These are phyloP conservation scores for Grifola frondosa DNA, from an alignment of 1,284 basidiomycete species.

Conservation along the genomic window DNA sequence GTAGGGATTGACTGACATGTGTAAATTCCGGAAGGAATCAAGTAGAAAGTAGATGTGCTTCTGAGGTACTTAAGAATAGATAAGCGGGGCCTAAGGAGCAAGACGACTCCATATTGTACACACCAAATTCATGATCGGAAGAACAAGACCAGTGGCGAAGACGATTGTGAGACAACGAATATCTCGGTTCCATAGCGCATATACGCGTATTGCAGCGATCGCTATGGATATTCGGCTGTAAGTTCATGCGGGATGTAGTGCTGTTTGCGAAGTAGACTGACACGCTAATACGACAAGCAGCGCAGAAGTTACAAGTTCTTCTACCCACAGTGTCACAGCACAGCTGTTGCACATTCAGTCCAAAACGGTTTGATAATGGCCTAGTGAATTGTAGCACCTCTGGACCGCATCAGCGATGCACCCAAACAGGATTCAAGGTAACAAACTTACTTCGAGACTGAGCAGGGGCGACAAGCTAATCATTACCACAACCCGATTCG, in stretches of 20 bases:
- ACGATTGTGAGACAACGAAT: slow-evolving; percentile 8
- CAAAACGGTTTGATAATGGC: too few relatives aligned
- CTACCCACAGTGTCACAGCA: too few relatives aligned
- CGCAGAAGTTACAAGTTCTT: too few relatives aligned
- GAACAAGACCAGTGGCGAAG: slow-evolving; percentile 13
- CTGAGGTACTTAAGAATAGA: slow-evolving; percentile 14
- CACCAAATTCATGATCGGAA: slow-evolving; percentile 15
- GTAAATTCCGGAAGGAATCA: slow-evolving; percentile 9
- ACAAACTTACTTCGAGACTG: slow-evolving; percentile 8
- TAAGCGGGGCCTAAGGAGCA: background rate
- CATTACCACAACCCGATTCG: slow-evolving; percentile 10
- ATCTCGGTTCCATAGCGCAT: slow-evolving; percentile 18
- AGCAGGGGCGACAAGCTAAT: slow-evolving; percentile 9
- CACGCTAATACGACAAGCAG: too few relatives aligned
- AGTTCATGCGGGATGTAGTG: too few relatives aligned
- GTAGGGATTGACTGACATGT: slow-evolving; percentile 14
- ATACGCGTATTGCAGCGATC: slow-evolving; percentile 17
- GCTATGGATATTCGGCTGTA: too few relatives aligned
- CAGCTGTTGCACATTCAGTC: too few relatives aligned
- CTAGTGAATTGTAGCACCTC: too few relatives aligned
- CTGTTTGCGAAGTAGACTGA: too few relatives aligned
- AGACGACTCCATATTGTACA: background rate
- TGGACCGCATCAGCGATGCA: too few relatives aligned
- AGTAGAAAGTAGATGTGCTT: slow-evolving; percentile 9
- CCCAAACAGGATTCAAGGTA: too few relatives aligned